These are phyloP conservation scores for Lentinus brumalis DNA, from an alignment of 768 basidiomycete species.

Conservation along the genomic window DNA sequence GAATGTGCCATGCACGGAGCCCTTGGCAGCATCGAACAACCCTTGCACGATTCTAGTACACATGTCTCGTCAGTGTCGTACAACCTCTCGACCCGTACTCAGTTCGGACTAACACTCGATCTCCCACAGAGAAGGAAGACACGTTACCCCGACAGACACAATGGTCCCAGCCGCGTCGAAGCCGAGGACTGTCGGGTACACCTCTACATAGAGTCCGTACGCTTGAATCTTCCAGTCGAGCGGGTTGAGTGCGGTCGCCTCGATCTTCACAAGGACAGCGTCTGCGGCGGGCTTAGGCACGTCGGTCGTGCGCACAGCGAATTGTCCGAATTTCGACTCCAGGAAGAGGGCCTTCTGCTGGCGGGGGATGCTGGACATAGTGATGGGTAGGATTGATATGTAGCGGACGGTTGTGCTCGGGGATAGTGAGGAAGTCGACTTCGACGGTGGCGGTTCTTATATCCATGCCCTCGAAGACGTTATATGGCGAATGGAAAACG, in stretches of 20 bases:
- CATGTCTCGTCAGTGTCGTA: not conserved
- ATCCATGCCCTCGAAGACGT: no score
- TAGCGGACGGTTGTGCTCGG: no score
- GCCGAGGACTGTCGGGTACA: conserved; percentile 28
- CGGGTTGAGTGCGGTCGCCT: conserved; percentile 47
- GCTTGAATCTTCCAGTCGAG: conserved; percentile 24
- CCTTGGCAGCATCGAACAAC: not conserved
- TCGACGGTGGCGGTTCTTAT: no score
- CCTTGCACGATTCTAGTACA: conserved; percentile 12
- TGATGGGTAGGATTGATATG: no score
- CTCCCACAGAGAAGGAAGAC: conserved; percentile 38
- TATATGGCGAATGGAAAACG: no score
- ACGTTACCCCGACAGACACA: conserved; percentile 38
- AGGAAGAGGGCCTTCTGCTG: conserved; percentile 22
- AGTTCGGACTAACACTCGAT: conserved; percentile 33
- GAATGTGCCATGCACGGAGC: conserved; percentile 9
- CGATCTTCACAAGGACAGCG: conserved; percentile 45
- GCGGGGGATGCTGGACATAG: not conserved
- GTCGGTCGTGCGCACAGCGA: not conserved
- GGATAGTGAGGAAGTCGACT: no score
- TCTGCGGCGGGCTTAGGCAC: conserved; percentile 38
- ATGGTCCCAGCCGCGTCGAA: conserved; percentile 18
- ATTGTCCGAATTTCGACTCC: conserved; percentile 6
- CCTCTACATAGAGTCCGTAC: conserved; percentile 23
- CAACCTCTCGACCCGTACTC: not conserved